Conservation (phyloP, 139 green algal genomes). For the Coelastrella sp. region DNA sequence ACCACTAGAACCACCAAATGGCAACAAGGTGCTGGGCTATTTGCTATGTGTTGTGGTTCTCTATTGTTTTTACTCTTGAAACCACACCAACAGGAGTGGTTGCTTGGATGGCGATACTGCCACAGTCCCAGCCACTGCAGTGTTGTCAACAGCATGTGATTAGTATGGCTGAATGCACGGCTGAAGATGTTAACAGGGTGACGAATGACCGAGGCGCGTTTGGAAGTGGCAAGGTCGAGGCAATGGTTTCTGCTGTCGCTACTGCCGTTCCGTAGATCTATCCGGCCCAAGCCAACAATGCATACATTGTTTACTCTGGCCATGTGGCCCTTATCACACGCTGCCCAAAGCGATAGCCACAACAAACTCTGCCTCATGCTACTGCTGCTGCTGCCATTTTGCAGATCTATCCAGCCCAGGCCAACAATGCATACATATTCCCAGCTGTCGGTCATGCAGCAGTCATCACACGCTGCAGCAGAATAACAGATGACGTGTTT, state of each 20-base stretch:
- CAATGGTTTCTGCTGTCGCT: too few species aligned
- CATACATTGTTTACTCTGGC: slow-evolving; percentile 80
- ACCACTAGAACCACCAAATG: background rate
- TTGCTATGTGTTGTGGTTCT: too few species aligned
- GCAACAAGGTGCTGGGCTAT: background rate
- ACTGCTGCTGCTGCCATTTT: background rate
- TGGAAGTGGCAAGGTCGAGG: too few species aligned
- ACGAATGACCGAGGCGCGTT: too few species aligned
- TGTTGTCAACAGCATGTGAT: too few species aligned
- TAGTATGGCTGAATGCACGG: too few species aligned
- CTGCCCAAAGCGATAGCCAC: background rate
- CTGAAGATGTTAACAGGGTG: too few species aligned
- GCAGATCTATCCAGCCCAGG: slow-evolving; percentile 23
- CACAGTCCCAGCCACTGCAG: background rate
- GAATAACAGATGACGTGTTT: slow-evolving; percentile 58
- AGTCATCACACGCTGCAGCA: background rate
- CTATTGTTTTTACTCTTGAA: too few species aligned
- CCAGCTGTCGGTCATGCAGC: slow-evolving; percentile 72
- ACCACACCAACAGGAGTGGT: too few species aligned
- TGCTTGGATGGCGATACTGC: too few species aligned
- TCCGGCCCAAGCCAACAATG: slow-evolving; percentile 74
- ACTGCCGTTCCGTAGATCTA: background rate
- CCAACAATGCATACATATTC: slow-evolving; percentile 89
- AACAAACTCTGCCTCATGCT: background rate
- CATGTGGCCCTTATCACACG: slow-evolving; percentile 51